phyloP scores from a whole-genome alignment of 768 basidiomycete genomes.

The Phylloporus sp. region DNA sequence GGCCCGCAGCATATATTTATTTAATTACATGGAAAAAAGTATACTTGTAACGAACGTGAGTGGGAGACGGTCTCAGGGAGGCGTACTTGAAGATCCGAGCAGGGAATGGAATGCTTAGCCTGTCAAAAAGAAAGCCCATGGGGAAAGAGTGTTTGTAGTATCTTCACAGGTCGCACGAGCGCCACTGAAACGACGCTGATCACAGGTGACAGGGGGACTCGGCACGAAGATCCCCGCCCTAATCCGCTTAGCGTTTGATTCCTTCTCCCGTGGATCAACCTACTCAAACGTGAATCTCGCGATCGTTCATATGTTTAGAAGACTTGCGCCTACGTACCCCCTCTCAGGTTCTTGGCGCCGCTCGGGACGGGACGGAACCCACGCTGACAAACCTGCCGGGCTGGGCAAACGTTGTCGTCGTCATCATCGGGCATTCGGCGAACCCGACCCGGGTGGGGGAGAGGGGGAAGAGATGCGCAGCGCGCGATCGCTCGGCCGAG shows the following conservation, averaged over 20 bases:
- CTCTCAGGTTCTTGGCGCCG: background rate
- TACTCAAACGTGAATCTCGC: slow-evolving; percentile 12
- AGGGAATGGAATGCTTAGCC: background rate
- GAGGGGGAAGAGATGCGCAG: too few species aligned
- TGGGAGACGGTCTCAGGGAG: too few species aligned
- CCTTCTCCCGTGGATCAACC: slow-evolving; percentile 1
- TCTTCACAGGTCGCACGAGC: background rate
- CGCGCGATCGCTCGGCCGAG: too few species aligned
- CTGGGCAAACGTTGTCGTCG: background rate
- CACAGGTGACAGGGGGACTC: slow-evolving; percentile 15
- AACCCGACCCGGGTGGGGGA: too few species aligned
- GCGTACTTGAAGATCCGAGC: too few species aligned
- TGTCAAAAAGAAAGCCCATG: background rate
- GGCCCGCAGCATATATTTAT: background rate
- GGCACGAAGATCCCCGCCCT: slow-evolving; percentile 9
- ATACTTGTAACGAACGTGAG: background rate
- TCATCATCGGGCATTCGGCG: background rate
- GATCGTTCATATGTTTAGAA: slow-evolving; percentile 9
- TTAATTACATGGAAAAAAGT: slow-evolving; percentile 1
- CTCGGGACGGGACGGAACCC: background rate
- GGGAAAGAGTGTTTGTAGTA: background rate
- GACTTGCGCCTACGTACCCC: too few species aligned
- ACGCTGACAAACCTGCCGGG: background rate
- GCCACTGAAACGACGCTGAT: background rate
- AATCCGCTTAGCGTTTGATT: background rate